Base-by-base conservation (phyloP, 306 rosid genomes). In the Prunus salicina region DNA sequence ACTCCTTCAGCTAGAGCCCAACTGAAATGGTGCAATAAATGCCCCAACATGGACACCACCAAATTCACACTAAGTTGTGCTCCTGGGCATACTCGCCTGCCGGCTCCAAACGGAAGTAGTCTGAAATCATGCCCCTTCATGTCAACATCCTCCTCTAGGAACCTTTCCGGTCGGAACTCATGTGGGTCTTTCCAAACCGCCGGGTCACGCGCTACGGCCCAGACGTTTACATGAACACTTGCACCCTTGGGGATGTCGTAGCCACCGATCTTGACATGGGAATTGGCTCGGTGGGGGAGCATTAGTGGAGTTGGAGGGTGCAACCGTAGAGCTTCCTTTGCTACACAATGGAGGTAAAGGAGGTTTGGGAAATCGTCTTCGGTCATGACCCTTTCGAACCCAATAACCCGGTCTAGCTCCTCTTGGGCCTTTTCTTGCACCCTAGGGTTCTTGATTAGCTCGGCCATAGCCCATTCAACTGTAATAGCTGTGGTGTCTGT, bases 241-340 rank as follows among this genome's bases (percentile, higher is more conserved):
- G 98, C 84, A 15, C 93, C 97, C 77, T 89, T 89, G 2, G 96
- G 97, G 60, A 95, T 82, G 81, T 92, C 93, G 22, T 92, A 95
- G 50, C 98, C 96, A 3, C 97, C 96, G 14, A 95, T 68, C 77
- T 90, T 92, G 63, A 95, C 96, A 72, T 82, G 20, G 63, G 89
- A 80, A 51, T 88, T 92, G 69, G 98, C 87, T 8, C 84, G 83
- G 80, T 94, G 98, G 5, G 98, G 98, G 56, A 94, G 92, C 98
- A 94, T 90, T 64, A 94, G 64, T 12, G 98, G 97, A 13, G 98
- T 92, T 60, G 98, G 97, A 8, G 98, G 98, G 86, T 95, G 98
- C 67, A 95, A 38, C 74, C 98, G 72, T 24, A 90, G 1, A 0
- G 96, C 90, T 67, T 95, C 98, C 78, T 95, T 95, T n/a, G 88